Conservation (phyloP, 2,329 filamentous ascomycete species). For the Orbilia blumenaviensis region DNA sequence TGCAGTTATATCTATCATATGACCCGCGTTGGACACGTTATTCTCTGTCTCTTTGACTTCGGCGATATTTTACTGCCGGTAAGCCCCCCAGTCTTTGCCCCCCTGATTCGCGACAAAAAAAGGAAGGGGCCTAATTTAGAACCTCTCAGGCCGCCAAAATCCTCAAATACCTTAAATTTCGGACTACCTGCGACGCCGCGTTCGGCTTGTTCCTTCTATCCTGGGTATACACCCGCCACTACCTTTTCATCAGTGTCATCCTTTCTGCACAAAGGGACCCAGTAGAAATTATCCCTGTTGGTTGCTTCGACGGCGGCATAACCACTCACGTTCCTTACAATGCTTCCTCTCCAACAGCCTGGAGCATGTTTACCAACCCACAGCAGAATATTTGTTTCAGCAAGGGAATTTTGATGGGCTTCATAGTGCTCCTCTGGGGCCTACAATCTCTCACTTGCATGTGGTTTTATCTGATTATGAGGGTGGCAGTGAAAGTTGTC, state of each 20-base stretch:
- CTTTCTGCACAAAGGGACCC: constrained; percentile 80
- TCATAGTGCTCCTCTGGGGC: constrained; percentile 78
- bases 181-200: constrained; percentile 77
- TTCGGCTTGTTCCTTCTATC: constrained; percentile 86
- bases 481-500: constrained; percentile 81
- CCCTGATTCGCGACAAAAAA: constrained; percentile 1
- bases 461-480: constrained; percentile 90
- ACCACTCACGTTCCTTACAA: constrained; percentile 63
- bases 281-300: constrained; percentile 70
- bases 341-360: constrained; percentile 75
- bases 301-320: constrained; percentile 70
- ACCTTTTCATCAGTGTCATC: constrained; percentile 79
- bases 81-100: constrained; percentile 63
- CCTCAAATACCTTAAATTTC: constrained; percentile 85
- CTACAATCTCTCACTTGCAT: constrained; percentile 82
- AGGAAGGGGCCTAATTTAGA: not conserved
- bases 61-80: constrained; percentile 89
- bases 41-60: constrained; percentile 91
- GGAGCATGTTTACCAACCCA: constrained; percentile 59
- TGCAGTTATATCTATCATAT: constrained; percentile 86
- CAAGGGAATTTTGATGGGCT: constrained; percentile 75
- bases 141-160: constrained; percentile 79
- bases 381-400: constrained; percentile 83
- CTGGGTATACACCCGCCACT: constrained; percentile 85
- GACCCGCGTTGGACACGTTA: constrained; percentile 85